Base-by-base conservation (phyloP, 139 green algal genomes). In the Pseudopediastrum boryanum region DNA sequence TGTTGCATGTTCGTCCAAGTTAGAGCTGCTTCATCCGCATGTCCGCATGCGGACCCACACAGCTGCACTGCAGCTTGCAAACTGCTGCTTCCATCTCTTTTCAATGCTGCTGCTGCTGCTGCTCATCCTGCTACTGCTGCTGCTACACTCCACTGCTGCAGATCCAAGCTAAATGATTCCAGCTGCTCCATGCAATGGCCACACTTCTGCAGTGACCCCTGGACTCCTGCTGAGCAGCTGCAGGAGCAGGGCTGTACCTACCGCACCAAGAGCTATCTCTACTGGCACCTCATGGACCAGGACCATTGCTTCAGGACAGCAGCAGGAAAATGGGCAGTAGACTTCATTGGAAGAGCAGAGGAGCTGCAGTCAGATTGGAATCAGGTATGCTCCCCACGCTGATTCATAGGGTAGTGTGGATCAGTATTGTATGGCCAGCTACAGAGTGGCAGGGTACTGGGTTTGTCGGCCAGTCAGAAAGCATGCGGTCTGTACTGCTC, bases 251-350 rank as follows among this genome's bases (percentile, higher is more conserved):
- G 44, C 59, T 80, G 74, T 35, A 3, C 72, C 27, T 36, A 29
- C 21, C 59, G 74, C 43, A 80, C 44, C 29, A 72, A 73, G 59
- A 56, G 33, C 43, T 80, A 80, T 48, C 63, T 72, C 33, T 80
- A 80, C 59, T 80, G 71, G 72, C 81, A 86, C 46, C 71, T 81
- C 63, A 79, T 72, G 62, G 81, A 86, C 41, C 81, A 86, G 42
- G 65, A 51, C 29, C 62, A 74, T 39, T 86, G 81, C 74, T 71
- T 86, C 42, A 46, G 75, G 27, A 83, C 73, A 21, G 75, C 52
- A 4, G 54, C 44, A 3, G 81, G 81, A 2, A 31, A 80, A 4
- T 64, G 65, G 63, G 81, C 81, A 2, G 81, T 86, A 23, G 81
- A 86, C 44, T 86, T 83, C n/a, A 58, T 86, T 23, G 81, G 70